Conservation (phyloP, 306 rosid genomes). For the Sechiopsis laciniata region DNA sequence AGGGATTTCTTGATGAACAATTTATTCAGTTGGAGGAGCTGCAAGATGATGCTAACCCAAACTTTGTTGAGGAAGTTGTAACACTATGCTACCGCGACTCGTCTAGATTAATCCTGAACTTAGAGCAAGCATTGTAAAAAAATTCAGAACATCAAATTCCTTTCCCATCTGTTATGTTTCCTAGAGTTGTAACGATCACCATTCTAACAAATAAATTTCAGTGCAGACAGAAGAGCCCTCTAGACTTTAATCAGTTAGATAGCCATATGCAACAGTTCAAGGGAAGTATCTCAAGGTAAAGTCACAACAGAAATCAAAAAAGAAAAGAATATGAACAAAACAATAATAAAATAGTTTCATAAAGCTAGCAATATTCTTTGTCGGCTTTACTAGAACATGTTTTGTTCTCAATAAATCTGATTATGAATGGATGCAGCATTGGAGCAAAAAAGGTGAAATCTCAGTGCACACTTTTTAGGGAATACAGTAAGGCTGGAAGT, state of each 20-base stretch:
- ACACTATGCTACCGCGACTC: slow-evolving; percentile 72
- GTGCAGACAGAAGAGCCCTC: slow-evolving; percentile 50
- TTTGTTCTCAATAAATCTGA: not conserved
- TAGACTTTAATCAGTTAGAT: slow-evolving; percentile 66
- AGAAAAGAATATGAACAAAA: not conserved
- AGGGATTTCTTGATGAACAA: slow-evolving; percentile 87
- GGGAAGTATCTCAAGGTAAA: slow-evolving; percentile 89
- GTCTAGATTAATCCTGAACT: slow-evolving; percentile 46
- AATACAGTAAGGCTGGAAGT: slow-evolving; percentile 60
- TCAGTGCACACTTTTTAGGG: slow-evolving; percentile 70
- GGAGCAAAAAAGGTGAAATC: slow-evolving; percentile 91
- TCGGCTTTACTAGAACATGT: slow-evolving; percentile 11
- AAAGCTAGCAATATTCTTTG: slow-evolving; percentile 5
- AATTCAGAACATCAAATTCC: not conserved
- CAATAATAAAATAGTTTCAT: slow-evolving; percentile 5
- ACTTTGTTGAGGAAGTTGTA: slow-evolving; percentile 86
- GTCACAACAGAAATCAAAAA: not conserved
- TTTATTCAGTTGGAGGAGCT: slow-evolving; percentile 77
- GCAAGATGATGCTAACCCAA: slow-evolving; percentile 79
- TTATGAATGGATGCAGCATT: slow-evolving; percentile 51
- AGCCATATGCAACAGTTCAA: slow-evolving; percentile 71
- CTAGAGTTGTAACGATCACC: not conserved
- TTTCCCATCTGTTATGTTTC: not conserved
- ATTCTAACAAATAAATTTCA: slow-evolving; percentile 10
- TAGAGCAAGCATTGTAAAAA: slow-evolving; percentile 66